phyloP scores from a whole-genome alignment of 768 basidiomycete genomes.

The Scleroderma citrinum region DNA sequence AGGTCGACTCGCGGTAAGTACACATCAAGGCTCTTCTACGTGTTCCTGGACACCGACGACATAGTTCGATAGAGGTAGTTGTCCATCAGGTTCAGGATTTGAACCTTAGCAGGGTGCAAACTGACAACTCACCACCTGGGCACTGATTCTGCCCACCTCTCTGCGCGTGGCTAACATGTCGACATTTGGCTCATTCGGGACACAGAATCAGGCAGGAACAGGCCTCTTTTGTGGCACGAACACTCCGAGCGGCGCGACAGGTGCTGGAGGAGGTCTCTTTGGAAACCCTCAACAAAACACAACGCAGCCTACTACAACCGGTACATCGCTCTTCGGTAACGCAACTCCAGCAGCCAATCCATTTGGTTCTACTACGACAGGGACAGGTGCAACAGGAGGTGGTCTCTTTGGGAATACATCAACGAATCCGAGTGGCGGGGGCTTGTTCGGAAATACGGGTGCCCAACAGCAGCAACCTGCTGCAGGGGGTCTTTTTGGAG shows the following conservation, averaged over 20 bases:
- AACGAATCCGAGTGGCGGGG: neutral
- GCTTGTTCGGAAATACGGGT: constrained; percentile 19
- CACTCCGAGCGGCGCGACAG: constrained; percentile 3
- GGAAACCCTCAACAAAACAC: constrained; percentile 3
- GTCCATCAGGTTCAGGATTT: too few relatives aligned
- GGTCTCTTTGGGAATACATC: constrained; percentile 4
- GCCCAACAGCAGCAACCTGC: constrained; percentile 18
- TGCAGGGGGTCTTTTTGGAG: constrained; percentile 12
- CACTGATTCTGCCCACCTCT: neutral
- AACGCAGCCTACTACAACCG: neutral
- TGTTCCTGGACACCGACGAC: neutral
- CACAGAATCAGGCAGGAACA: constrained; percentile 3
- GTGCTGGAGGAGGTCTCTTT: constrained; percentile 2
- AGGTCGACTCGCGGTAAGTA: neutral
- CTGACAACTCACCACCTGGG: neutral
- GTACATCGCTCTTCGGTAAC: constrained; percentile 2
- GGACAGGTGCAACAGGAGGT: constrained; percentile 2
- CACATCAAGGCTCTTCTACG: neutral
- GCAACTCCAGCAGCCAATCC: neutral
- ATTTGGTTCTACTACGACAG: neutral
- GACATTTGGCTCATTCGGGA: constrained; percentile 2
- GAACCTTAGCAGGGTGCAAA: neutral
- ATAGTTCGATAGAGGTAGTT: too few relatives aligned
- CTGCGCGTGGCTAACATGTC: constrained; percentile 1
- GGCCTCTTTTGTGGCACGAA: constrained; percentile 6